Base-by-base conservation (phyloP, 768 basidiomycete species). In the Leccinum longicurvipes region DNA sequence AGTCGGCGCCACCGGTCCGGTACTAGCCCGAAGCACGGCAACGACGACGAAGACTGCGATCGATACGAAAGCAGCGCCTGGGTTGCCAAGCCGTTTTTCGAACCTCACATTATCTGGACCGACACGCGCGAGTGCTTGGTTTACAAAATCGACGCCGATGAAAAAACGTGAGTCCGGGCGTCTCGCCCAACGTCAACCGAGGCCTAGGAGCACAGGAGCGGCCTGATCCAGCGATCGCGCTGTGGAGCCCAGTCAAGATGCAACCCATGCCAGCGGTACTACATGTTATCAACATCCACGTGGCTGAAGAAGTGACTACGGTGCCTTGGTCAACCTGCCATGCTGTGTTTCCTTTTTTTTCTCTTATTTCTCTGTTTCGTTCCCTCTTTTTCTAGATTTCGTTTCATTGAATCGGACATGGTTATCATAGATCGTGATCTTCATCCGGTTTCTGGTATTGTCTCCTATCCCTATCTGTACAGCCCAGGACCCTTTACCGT, bases 1-100 rank as follows among this genome's bases (percentile, higher is more conserved):
- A 44, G 44, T 56, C 58, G 53, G 54, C 54, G 57, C 59, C 57
- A 59, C 57, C 56, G 64, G 53, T 41, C 47, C 49, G 7, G 39
- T 4, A 27, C 29, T 45, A 7, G 14, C n/a, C 42, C 24, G 28
- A 39, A 29, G 29, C 10, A 15, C 17, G 3, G 11, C 28, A 34
- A 27, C 11, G 39, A 28, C n/a, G 39, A 10, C n/a, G 39, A 41
- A 19, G 19, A 41, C 39, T 41, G 10, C n/a, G 36, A 54, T 25
- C 17, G 27, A 45, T 25, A 15, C 17, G 47, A 39, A 24, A 21
- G 15, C 29, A 6, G 21, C 15, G 9, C 42, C 50, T 29, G 50
- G 53, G 27, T 25, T 34, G 42, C 17, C 15, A 21, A 44, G 24
- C 45, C 46, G 55, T 19, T n/a, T 49, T 3, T 29, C 23, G 4